These are phyloP conservation scores for Coprinopsis strossmayeri DNA, from an alignment of 768 basidiomycete species.

Conservation along the genomic window DNA sequence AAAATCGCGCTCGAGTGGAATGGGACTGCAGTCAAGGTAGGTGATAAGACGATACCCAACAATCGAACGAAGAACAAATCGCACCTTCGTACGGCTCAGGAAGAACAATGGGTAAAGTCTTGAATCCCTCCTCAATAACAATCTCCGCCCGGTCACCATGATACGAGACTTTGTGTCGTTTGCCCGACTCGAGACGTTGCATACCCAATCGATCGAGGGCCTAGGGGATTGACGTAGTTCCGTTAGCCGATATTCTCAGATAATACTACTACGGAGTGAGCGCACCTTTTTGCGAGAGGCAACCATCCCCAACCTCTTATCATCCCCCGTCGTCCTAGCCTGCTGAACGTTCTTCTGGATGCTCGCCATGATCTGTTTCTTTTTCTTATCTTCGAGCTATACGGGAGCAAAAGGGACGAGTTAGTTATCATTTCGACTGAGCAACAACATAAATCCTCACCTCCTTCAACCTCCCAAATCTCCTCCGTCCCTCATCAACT, in stretches of 20 bases:
- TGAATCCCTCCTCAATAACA: slow-evolving; percentile 28
- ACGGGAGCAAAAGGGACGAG: background rate
- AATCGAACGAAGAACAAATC: no score
- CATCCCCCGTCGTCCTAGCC: slow-evolving; percentile 55
- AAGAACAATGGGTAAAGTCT: slow-evolving; percentile 24
- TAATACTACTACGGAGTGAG: background rate
- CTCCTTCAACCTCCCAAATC: slow-evolving; percentile 39
- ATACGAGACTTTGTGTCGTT: slow-evolving; percentile 25
- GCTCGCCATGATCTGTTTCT: slow-evolving; percentile 41
- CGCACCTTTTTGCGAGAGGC: slow-evolving; percentile 46
- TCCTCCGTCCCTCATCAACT: slow-evolving; percentile 37
- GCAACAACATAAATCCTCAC: slow-evolving; percentile 10
- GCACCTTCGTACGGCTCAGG: slow-evolving; percentile 26
- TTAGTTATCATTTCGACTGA: background rate
- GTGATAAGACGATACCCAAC: no score
- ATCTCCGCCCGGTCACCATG: slow-evolving; percentile 27
- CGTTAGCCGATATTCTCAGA: background rate
- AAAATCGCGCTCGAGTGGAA: slow-evolving; percentile 25
- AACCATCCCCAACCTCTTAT: slow-evolving; percentile 47
- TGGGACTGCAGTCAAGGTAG: no score
- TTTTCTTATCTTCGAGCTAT: slow-evolving; percentile 28
- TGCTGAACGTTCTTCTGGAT: slow-evolving; percentile 45
- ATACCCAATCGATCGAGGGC: slow-evolving; percentile 28
- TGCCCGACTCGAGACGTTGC: slow-evolving; percentile 24
- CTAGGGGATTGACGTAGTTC: slow-evolving; percentile 10